Evolutionary conservation across 768 basidiomycete genomes (phyloP), one percentile per base, ranked within the genome.

Genomic region (Lyophyllum atratum): DNA sequence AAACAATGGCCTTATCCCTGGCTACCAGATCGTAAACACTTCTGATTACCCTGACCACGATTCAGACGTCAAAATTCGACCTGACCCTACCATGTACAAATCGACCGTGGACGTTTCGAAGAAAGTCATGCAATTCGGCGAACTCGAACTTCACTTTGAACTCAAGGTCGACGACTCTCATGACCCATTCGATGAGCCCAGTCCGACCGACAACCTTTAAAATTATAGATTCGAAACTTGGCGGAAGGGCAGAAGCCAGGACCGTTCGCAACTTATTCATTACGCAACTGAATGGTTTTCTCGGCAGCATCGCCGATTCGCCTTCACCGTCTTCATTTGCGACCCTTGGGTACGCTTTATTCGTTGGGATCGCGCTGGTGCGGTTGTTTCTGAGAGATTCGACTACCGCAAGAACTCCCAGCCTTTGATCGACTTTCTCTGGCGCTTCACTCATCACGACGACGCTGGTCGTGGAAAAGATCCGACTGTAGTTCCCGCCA

Each of bases 301-400:
- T 21, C 61, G 63, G 14, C 75, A 74, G 55, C 66, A 67, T 50
- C 72, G 75, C 15, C 60, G 52, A 0, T 68, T 64, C 45, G 47
- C 56, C 7, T 75, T 73, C 59, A 63, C 70, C 0, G 26, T 75
- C 37, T 65, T 61, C 37, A 57, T 77, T 17, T 64, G 52, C 24
- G 68, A 67, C 19, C 55, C 56, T 0, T 55, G 48, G 19, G 70
- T 61, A 7, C 70, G 74, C 7, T 58, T 76, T 39, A 64, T 77
- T 26, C 67, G 69, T 3, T 65, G 68, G 61, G 76, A 77, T 49
- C 67, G 74, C 1, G 59, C 71, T 10, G 76, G 74, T 12, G 64
- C 60, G 1, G 60, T 76, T 17, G 72, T 73, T 2, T 64, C 73
- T 0, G 52, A 59, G 22, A 19, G 45, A 1, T 74, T 76, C 60